Base-by-base conservation (phyloP, 331 rosid species). In the Arachis monticola region DNA sequence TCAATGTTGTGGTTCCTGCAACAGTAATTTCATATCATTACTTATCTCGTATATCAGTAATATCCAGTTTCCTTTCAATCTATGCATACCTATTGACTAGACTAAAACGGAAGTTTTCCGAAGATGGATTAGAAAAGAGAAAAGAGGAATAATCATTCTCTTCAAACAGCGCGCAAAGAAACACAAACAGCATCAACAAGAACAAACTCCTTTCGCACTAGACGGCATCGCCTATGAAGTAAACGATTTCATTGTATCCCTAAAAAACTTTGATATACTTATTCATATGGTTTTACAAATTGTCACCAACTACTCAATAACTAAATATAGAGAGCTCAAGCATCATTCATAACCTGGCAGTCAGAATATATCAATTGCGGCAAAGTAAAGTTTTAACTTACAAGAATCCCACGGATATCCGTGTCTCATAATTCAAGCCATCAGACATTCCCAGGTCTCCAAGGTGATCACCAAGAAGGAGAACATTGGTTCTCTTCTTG, bases 401-500 rank as follows among this genome's bases (percentile, higher is more conserved):
- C 98, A 91, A 82, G 77, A 94, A 94, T 44, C 96, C 98, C 69
- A 87, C 89, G 4, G 97, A 89, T 65, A 94, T 88, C 77, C 92
- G 87, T 12, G 90, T 90, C 64, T 91, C 91, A 1, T 91, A 91
- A 72, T 87, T 88, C 85, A 90, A 84, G 76, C 97, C 98, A 60
- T 94, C 92, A 8, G 98, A 94, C 97, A 94, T 94, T 78, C 93
- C 81, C 85, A 94, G 79, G 89, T 94, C 97, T 46, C 98, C 98
- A 35, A 78, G 35, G 88, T 91, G 98, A 66, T 94, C 97, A 60
- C 98, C 98, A 45, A 94, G 88, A 75, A 93, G 98, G 64, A 93
- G 83, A 79, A 93, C 96, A 77, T 93, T 94, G 68, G 93, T 90
- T 79, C 97, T 87, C 59, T 75, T 83, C 85, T 89, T 93, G 64